Percentiles rank a stretch among this genome's conserved stretches.
Conservation (phyloP, 495 filamentous ascomycete genomes). For the Neurospora discreta region DNA sequence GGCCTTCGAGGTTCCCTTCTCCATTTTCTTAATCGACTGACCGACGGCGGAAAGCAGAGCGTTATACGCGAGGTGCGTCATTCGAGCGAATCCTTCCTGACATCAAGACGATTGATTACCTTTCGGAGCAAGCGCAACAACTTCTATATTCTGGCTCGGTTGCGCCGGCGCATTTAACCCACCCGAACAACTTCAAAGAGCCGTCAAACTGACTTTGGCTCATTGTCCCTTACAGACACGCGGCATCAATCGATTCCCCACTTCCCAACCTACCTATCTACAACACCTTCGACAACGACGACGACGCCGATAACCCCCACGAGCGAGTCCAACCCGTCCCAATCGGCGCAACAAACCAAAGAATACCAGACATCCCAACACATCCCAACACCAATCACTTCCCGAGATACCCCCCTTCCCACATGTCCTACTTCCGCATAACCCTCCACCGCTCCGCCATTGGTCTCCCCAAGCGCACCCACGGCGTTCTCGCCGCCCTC, state of each 20-base stretch:
- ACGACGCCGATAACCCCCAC: background rate
- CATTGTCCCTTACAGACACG: background rate
- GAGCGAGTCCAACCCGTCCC: background rate
- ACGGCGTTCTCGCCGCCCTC: conserved; percentile 77
- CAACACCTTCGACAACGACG: background rate
- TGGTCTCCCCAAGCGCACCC: conserved; percentile 72
- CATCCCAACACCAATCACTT: too few relatives aligned
- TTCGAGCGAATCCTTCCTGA: background rate
- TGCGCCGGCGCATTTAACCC: background rate
- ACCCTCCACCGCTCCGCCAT: conserved; percentile 89
- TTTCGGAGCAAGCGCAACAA: background rate
- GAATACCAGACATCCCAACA: too few relatives aligned
- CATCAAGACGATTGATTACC: background rate
- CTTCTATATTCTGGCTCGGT: background rate
- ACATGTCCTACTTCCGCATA: conserved; percentile 90
- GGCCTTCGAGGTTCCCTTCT: background rate
- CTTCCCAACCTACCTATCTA: too few relatives aligned
- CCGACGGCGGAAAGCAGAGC: background rate
- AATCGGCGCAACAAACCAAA: background rate
- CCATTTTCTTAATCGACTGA: background rate
- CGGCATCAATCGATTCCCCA: too few relatives aligned
- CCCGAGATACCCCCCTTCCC: background rate
- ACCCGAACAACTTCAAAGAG: background rate
- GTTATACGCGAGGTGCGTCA: background rate
- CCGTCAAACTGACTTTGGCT: background rate